A percentile compares a stretch with the other conserved stretches of the same genome.
These are phyloP conservation scores for Epichloe bromicola DNA, from an alignment of 2,329 filamentous ascomycete genomes.

Conservation along the genomic window DNA sequence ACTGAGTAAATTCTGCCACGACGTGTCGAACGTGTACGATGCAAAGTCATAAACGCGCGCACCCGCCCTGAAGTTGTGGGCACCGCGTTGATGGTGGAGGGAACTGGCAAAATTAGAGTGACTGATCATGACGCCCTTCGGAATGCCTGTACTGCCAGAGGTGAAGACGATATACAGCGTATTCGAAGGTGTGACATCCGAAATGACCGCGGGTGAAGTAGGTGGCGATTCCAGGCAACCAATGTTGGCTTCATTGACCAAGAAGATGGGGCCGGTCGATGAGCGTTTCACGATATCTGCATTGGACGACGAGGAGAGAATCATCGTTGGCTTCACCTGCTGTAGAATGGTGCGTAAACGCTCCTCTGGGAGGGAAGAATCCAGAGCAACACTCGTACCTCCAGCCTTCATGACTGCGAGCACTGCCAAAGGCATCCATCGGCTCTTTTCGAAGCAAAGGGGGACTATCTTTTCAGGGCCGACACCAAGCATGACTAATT, in stretches of 20 bases:
- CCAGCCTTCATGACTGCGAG: conserved; percentile 17
- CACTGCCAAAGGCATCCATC: conserved; percentile 12
- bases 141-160: conserved; percentile 11
- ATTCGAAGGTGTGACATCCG: background rate
- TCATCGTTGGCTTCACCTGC: conserved; percentile 2
- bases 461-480: conserved; percentile 8
- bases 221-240: background rate
- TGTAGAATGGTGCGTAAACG: conserved; percentile 8
- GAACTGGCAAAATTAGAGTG: conserved; percentile 5
- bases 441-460: conserved; percentile 16
- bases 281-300: background rate
- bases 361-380: conserved; percentile 11
- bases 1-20: conserved; percentile 1
- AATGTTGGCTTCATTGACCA: background rate
- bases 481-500: conserved; percentile 4
- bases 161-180: conserved; percentile 7
- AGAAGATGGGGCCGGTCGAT: background rate
- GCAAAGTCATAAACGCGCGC: conserved; percentile 7
- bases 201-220: background rate
- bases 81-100: background rate
- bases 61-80: background rate
- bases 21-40: conserved; percentile 6
- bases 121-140: conserved; percentile 10
- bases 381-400: conserved; percentile 14
- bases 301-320: conserved; percentile 5